Evolutionary conservation across 225 moss, liverwort and hornwort species (phyloP).

Genomic region (Bryum argenteum): DNA sequence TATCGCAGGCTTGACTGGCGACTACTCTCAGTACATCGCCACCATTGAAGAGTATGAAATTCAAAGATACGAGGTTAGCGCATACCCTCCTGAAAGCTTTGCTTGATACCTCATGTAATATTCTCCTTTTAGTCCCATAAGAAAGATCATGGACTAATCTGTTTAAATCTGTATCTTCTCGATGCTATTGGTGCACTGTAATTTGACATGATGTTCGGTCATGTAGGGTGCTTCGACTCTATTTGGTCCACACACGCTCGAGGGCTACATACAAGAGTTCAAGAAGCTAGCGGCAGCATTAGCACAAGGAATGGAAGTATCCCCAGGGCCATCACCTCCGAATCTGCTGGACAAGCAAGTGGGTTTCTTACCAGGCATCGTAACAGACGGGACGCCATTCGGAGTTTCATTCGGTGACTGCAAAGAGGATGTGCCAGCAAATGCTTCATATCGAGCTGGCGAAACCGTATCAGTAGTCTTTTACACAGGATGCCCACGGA

Average conservation of each 20-base stretch:
- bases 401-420: conserved; percentile 77
- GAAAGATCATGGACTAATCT: too few relatives aligned
- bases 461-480: conserved; percentile 82
- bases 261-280: conserved; percentile 91
- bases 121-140: too few relatives aligned
- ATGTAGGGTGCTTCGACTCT: conserved; percentile 88
- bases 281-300: conserved; percentile 79
- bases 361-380: conserved; percentile 82
- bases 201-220: conserved; percentile 7
- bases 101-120: neutral
- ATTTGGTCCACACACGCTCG: conserved; percentile 86
- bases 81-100: conserved; percentile 12
- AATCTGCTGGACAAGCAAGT: conserved; percentile 80
- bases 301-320: conserved; percentile 64
- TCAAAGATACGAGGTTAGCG: conserved; percentile 84
- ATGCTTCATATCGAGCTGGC: conserved; percentile 67
- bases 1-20: conserved; percentile 86
- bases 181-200: neutral
- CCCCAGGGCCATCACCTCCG: conserved; percentile 79
- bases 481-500: conserved; percentile 93
- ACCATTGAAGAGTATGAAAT: conserved; percentile 85
- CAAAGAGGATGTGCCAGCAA: conserved; percentile 70
- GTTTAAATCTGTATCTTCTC: too few relatives aligned
- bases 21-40: conserved; percentile 92
- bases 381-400: conserved; percentile 69